Base-by-base conservation (phyloP, 345 rosid genomes). In the Luvunga scandens region DNA sequence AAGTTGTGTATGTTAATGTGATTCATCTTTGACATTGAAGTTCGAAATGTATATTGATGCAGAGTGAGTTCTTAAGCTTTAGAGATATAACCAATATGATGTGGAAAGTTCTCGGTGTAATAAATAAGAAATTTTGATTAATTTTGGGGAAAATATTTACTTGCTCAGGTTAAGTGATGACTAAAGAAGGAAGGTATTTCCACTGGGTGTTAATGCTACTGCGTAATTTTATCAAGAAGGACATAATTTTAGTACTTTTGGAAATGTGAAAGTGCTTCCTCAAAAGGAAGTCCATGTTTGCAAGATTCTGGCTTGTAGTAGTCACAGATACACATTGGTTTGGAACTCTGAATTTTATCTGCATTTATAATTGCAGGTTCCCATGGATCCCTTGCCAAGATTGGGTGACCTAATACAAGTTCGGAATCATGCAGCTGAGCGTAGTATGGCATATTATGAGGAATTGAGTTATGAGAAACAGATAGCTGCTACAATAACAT, bases 401-500 rank as follows among this genome's bases (percentile, higher is more conserved):
- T 78, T 70, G 25, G 71, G 75, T 31, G 76, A 79, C 39, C 34
- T 38, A 64, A 77, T 64, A 82, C 83, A 70, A 36, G 67, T 31
- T 60, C 84, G 33, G 21, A 31, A 70, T 73, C 79, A 67, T 69
- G 68, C 61, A 16, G 50, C 56, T 60, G 59, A 71, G n/a, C 81
- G 66, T 50, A 74, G 73, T 45, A 69, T 50, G 56, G 48, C 76
- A 66, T 59, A 77, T 73, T 75, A 48, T 25, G 82, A 76, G 55
- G 78, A 71, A 48, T 21, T 71, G 31, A 25, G 62, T 14, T 6
- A 64, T 34, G 88, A 81, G 84, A 84, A 83, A 69, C 72, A 19
- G 66, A 79, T 53, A 16, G 78, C 91, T 4, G 88, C 78, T 50
- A 77, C 86, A 89, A 82, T 91, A 77, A 81, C 82, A 61, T 91